These are phyloP conservation scores for Claviceps quebecensis DNA, from an alignment of 2,329 filamentous ascomycete genomes.

Conservation along the genomic window DNA sequence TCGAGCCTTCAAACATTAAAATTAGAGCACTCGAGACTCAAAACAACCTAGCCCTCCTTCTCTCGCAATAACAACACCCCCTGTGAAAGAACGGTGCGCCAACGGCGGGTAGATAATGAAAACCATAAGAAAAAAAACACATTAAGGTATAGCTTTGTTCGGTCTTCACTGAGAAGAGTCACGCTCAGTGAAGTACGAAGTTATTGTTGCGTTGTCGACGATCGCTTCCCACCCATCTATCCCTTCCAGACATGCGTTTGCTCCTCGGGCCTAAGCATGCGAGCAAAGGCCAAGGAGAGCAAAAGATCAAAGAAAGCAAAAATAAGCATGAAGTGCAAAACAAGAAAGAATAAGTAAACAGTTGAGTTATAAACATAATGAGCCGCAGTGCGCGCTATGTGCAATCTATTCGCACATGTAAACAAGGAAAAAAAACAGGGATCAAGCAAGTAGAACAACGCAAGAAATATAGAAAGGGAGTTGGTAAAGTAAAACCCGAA, in stretches of 20 bases:
- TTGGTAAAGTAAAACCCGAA: no score
- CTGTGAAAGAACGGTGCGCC: not conserved
- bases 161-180: not conserved
- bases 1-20: not conserved
- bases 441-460: no score
- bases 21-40: no score
- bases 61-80: not conserved
- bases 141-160: not conserved
- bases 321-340: not conserved
- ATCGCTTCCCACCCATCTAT: not conserved
- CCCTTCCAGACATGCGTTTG: not conserved
- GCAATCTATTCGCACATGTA: no score
- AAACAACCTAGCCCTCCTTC: no score
- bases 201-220: not conserved
- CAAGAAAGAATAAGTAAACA: not conserved
- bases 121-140: constrained; percentile 7
- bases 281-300: not conserved
- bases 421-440: no score
- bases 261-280: not conserved
- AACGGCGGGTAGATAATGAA: constrained; percentile 7
- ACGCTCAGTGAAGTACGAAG: not conserved
- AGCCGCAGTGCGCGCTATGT: no score
- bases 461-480: no score
- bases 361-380: not conserved
- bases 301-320: not conserved